Evolutionary conservation across 139 green algal genomes (phyloP), one percentile per base, ranked within the genome.

Genomic region (Desmodesmus armatus): DNA sequence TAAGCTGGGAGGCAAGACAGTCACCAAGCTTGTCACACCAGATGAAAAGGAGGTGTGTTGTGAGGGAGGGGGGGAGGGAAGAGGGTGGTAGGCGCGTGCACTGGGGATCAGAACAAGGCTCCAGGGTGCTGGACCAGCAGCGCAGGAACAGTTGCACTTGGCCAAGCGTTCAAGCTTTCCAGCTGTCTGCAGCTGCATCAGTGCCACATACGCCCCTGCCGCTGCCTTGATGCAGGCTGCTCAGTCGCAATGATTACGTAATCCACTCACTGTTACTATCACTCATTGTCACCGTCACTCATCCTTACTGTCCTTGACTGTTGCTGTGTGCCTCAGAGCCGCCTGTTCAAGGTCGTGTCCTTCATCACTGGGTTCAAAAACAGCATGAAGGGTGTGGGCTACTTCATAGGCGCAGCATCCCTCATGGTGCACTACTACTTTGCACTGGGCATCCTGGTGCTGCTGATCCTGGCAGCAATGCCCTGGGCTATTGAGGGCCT

Each of bases 341-440:
- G 76, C 25, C 33, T 72, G 53, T 82, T 82, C 76, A 71, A 82
- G 53, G 76, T 97, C 25, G 95, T 98, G 15, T 94, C 93, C 2
- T 89, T 94, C 75, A 96, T 98, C 87, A 97, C 95, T 0, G 95
- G 95, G 0, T 93, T 90, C 66, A 98, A 98, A 82, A 98, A 98
- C 92, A 91, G 49, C 80, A 86, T 86, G 80, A 86, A 96, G 79
- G 95, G 95, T 7, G 78, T 92, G 0, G 95, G 95, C 39, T 98
- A 98, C 90, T 96, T 98, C 82, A 51, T 97, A n/a, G 95, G 95
- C 6, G 89, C 94, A 4, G 94, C 91, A 21, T 78, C 89, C 29
- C 63, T 98, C 33, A 74, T 88, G 5, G 89, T 93, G 80, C 95
- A 89, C 90, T 97, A 97, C 89, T 90, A 94, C 77, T 85, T 94